Evolutionary conservation across 805 yeast species (phyloP).

Genomic region (Wickerhamomyces tratensis): DNA sequence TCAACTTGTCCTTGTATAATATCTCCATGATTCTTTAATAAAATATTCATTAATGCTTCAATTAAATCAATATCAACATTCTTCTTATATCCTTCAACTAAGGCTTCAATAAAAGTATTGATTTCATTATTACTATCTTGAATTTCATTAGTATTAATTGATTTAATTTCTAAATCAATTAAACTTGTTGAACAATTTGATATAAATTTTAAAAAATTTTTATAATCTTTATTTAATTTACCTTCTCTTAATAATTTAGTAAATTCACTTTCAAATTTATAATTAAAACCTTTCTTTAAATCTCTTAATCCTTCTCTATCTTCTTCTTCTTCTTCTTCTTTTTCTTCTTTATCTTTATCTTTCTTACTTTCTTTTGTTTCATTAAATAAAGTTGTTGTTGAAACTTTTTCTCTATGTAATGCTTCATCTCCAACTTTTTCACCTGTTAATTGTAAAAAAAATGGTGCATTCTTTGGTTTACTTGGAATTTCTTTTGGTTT

Average conservation of each 20-base stretch:
- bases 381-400: slow-evolving; percentile 9
- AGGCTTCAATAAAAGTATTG: slow-evolving; percentile 36
- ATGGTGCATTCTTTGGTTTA: slow-evolving; percentile 72
- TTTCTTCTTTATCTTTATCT: slow-evolving; percentile 3
- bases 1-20: slow-evolving; percentile 39
- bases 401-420: slow-evolving; percentile 26
- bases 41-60: slow-evolving; percentile 71
- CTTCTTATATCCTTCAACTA: slow-evolving; percentile 50
- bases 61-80: slow-evolving; percentile 66
- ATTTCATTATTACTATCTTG: too few species aligned
- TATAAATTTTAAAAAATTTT: slow-evolving; percentile 44
- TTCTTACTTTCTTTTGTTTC: background rate
- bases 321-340: too few species aligned
- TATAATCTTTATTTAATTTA: slow-evolving; percentile 27
- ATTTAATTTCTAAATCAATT: slow-evolving; percentile 80
- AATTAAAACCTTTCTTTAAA: slow-evolving; percentile 20
- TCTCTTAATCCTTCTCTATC: background rate
- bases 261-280: slow-evolving; percentile 64
- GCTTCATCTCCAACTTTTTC: slow-evolving; percentile 68
- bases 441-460: slow-evolving; percentile 66
- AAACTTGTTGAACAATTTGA: slow-evolving; percentile 61
- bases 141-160: slow-evolving; percentile 38
- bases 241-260: slow-evolving; percentile 56
- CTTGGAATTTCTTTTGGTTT: slow-evolving; percentile 86
- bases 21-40: slow-evolving; percentile 77